A percentile compares a stretch with the other conserved stretches of the same genome.
Conservation (phyloP, 768 basidiomycete species). For the Leccinum barrowsii region DNA sequence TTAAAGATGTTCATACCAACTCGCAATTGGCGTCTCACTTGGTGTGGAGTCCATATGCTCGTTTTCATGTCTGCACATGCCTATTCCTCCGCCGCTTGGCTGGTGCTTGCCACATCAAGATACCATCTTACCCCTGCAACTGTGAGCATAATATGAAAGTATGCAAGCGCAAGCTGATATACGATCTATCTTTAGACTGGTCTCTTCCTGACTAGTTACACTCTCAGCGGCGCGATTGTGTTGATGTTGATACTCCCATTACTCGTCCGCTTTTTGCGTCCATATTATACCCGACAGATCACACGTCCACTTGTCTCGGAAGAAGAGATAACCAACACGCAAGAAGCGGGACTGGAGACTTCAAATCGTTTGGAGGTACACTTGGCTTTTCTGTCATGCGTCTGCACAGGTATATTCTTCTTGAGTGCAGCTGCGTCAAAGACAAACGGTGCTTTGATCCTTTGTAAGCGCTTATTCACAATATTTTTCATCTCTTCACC, state of each 20-base stretch:
- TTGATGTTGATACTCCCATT: constrained; percentile 20
- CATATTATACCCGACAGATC: constrained; percentile 18
- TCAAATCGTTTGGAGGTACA: constrained; percentile 31
- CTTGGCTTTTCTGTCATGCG: constrained; percentile 20
- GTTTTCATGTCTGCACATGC: constrained; percentile 14
- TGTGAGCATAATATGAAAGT: constrained; percentile 8
- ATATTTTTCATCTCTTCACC: neutral
- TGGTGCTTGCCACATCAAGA: constrained; percentile 25
- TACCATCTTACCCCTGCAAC: constrained; percentile 27
- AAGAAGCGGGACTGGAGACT: constrained; percentile 1
- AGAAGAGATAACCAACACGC: neutral
- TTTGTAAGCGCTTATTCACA: constrained; percentile 10
- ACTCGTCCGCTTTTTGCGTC: constrained; percentile 23
- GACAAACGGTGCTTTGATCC: constrained; percentile 2
- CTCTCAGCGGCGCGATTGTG: constrained; percentile 15
- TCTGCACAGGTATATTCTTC: constrained; percentile 9
- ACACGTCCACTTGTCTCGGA: neutral
- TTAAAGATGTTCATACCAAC: constrained; percentile 22
- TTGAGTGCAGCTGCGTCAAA: constrained; percentile 12
- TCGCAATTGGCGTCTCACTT: constrained; percentile 29
- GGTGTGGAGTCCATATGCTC: constrained; percentile 27
- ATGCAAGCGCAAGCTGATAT: neutral
- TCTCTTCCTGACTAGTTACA: constrained; percentile 18
- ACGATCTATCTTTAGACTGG: constrained; percentile 22
- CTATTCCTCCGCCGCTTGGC: constrained; percentile 15